Evolutionary conservation across 2,329 filamentous ascomycete genomes (phyloP).

Genomic region (Aspergillus ustus): DNA sequence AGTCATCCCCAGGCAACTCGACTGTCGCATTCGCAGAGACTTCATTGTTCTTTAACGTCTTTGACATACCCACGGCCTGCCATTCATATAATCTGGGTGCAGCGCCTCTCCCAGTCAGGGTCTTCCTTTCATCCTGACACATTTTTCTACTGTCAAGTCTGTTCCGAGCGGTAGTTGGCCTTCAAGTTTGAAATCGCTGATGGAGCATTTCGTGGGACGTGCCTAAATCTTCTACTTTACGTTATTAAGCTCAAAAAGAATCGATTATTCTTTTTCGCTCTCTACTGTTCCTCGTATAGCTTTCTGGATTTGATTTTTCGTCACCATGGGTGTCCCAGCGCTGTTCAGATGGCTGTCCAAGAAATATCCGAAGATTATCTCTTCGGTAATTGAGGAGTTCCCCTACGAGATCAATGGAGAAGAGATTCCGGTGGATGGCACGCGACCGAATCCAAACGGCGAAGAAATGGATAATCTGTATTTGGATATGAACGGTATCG

Average conservation of each 20-base stretch:
- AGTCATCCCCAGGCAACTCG: conserved; percentile 10
- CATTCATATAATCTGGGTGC: conserved; percentile 1
- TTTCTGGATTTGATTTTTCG: conserved; percentile 17
- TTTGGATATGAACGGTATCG: conserved; percentile 99
- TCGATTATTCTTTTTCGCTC: conserved; percentile 11
- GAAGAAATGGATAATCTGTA: conserved; percentile 98
- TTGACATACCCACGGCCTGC: conserved; percentile 11
- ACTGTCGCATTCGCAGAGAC: conserved; percentile 26
- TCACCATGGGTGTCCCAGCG: conserved; percentile 85
- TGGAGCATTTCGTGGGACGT: conserved; percentile 20
- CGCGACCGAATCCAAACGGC: conserved; percentile 88
- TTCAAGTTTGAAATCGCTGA: conserved; percentile 21
- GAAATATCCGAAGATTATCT: conserved; percentile 98
- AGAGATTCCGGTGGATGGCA: conserved; percentile 82
- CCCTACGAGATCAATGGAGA: conserved; percentile 82
- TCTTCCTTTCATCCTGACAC: background rate
- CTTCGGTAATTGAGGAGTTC: conserved; percentile 83
- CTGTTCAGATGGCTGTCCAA: conserved; percentile 95
- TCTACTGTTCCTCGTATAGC: conserved; percentile 2
- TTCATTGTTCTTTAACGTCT: conserved; percentile 18
- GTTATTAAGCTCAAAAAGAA: conserved; percentile 13
- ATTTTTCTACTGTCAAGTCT: background rate
- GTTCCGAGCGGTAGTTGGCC: conserved; percentile 7
- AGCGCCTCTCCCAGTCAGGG: conserved; percentile 3
- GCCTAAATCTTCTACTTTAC: conserved; percentile 16